Base-by-base conservation (phyloP, 1,284 basidiomycete genomes). In the Ceratobasidium sp. region DNA sequence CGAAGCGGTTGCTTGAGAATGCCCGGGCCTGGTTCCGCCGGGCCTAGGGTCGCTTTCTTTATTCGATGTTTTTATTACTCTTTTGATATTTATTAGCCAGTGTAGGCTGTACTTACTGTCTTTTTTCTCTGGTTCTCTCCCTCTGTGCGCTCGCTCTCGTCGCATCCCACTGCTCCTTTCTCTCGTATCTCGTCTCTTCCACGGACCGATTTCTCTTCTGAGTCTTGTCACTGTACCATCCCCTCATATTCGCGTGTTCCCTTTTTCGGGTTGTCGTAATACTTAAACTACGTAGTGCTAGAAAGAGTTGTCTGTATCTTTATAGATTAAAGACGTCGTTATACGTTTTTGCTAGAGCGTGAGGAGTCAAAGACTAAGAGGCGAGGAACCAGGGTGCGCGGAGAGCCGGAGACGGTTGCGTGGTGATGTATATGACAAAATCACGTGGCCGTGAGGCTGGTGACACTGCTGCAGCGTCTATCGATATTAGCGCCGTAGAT, bases 21-120 rank as follows among this genome's bases (percentile, higher is more conserved):
- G 73, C 73, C 9, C 59, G 73, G 28, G 73, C 73, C 13, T 75
- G 73, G 73, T 75, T 75, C 46, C 73, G 73, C 42, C 73, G 73
- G 7, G 52, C 62, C 20, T 75, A 64, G 15, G 33, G 15, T 17
- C 12, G 9, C 33, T 13, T 20, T 42, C 20, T 64, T 64, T 44
- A 64, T 38, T n/a, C 38, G 40, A 10, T 64, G 61, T 64, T 64
- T 64, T 64, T 64, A 64, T 64, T 64, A 40, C 33, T 33, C 6
- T 64, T 64, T 33, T n/a, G 20, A 0, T 64, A 64, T 64, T 64
- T 64, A 64, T 38, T 40, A 0, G 33, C n/a, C 61, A 12, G 20
- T 38, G 5, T 20, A 42, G 40, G 61, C 38, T n/a, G 28, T 40
- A 64, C 61, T 64, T 40, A 44, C 61, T 44, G 17, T 64, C 61